Evolutionary conservation across 805 yeast genomes (phyloP).

Genomic region (Wickerhamomyces rabaulensis): DNA sequence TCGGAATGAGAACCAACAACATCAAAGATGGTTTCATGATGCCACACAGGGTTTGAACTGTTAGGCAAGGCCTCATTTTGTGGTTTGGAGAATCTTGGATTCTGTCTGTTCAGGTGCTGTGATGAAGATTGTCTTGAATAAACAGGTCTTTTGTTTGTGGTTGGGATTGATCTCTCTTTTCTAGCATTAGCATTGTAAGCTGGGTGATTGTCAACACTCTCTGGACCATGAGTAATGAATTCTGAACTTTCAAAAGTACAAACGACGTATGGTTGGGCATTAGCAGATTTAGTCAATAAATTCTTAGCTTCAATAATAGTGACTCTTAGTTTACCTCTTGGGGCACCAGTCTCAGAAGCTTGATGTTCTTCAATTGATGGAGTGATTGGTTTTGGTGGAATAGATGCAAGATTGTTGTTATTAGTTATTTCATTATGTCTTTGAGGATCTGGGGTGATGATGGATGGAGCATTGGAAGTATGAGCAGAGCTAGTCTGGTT

Average conservation of each 20-base stretch:
- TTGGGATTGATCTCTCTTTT: constrained; percentile 16
- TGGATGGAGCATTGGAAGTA: constrained; percentile 13
- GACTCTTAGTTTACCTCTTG: constrained; percentile 80
- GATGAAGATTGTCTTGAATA: constrained; percentile 42
- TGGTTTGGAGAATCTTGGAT: neutral
- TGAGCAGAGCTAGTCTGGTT: constrained; percentile 16
- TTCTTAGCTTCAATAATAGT: constrained; percentile 76
- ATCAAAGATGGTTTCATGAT: constrained; percentile 89
- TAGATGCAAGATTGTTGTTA: neutral
- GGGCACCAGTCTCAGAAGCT: constrained; percentile 29
- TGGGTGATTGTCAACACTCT: constrained; percentile 27
- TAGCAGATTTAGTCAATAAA: constrained; percentile 47
- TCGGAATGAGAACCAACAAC: constrained; percentile 82
- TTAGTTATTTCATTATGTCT: constrained; percentile 1
- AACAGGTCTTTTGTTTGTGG: constrained; percentile 30
- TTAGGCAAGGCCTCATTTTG: constrained; percentile 21
- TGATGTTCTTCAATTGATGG: constrained; percentile 17
- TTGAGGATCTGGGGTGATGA: constrained; percentile 5
- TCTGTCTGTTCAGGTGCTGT: constrained; percentile 29
- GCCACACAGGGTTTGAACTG: constrained; percentile 74
- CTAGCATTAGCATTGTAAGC: constrained; percentile 15
- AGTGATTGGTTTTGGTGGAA: constrained; percentile 14
- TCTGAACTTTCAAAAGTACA: constrained; percentile 91
- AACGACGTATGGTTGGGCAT: constrained; percentile 80
- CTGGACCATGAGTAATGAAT: constrained; percentile 80